Conservation (phyloP, 768 basidiomycete species). For the Boletus edulis region DNA sequence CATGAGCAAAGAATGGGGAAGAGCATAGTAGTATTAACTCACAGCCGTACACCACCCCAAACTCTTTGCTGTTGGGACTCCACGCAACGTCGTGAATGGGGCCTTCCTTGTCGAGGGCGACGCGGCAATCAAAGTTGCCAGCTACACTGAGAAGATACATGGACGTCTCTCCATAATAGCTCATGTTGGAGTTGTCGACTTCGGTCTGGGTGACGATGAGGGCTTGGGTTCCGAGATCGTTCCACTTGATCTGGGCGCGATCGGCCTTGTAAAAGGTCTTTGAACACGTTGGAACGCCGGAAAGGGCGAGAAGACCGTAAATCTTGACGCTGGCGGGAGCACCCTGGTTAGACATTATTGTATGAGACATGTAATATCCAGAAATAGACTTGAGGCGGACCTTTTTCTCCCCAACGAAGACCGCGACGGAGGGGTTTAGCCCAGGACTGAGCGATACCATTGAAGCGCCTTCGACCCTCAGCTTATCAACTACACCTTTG, state of each 20-base stretch:
- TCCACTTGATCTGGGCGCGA: conserved; percentile 93
- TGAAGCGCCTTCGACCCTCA: conserved; percentile 81
- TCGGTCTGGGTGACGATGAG: conserved; percentile 93
- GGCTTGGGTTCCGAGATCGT: conserved; percentile 87
- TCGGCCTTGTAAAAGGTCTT: conserved; percentile 98
- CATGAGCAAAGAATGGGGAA: background rate
- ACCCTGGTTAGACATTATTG: conserved; percentile 46
- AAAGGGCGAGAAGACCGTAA: conserved; percentile 66
- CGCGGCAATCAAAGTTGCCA: conserved; percentile 91
- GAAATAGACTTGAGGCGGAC: conserved; percentile 31
- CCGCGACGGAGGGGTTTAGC: conserved; percentile 82
- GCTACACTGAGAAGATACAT: conserved; percentile 90
- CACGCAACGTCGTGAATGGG: conserved; percentile 96
- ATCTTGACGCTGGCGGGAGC: conserved; percentile 86
- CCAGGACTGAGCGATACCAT: conserved; percentile 78
- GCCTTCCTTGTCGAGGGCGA: conserved; percentile 90
- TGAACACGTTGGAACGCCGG: conserved; percentile 67
- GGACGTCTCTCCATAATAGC: conserved; percentile 97
- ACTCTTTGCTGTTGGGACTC: conserved; percentile 97
- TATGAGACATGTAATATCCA: background rate
- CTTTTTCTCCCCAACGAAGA: conserved; percentile 95
- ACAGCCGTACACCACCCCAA: conserved; percentile 97
- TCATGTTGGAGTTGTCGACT: conserved; percentile 95
- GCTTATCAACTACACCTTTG: conserved; percentile 76
- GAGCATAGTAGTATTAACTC: conserved; percentile 33